phyloP scores from a whole-genome alignment of 2,329 filamentous ascomycete genomes.

The Penicillium sp. region DNA sequence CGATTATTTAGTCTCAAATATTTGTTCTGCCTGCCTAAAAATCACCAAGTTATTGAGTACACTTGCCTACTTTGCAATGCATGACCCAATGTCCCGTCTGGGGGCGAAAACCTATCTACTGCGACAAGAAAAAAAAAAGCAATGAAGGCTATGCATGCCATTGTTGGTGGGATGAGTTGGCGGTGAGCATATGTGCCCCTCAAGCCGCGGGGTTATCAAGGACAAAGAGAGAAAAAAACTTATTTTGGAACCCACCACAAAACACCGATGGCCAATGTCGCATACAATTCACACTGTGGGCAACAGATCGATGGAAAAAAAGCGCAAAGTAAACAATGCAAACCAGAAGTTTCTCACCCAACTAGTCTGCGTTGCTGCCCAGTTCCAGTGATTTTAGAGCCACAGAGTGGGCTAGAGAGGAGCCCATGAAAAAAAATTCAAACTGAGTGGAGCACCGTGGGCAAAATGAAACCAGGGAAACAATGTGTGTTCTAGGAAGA shows the following conservation, averaged over 20 bases:
- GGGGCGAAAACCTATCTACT: neutral
- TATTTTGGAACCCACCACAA: too few relatives aligned
- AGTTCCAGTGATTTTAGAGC: constrained; percentile 22
- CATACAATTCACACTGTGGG: neutral
- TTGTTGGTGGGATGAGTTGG: constrained; percentile 21
- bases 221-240: neutral
- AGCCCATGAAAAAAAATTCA: constrained; percentile 24
- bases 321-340: constrained; percentile 14
- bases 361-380: constrained; percentile 39
- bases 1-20: too few relatives aligned
- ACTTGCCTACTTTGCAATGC: neutral
- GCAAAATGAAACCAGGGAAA: constrained; percentile 31
- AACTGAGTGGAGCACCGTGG: constrained; percentile 23
- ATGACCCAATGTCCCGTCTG: neutral
- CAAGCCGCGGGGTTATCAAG: constrained; percentile 16
- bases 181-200: constrained; percentile 22
- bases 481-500: constrained; percentile 3
- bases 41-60: too few relatives aligned
- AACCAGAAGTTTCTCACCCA: constrained; percentile 16
- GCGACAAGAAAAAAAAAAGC: neutral
- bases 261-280: neutral
- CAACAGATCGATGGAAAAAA: neutral
- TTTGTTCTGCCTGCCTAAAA: neutral
- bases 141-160: constrained; percentile 10
- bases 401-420: constrained; percentile 19